phyloP scores from a whole-genome alignment of 805 yeast genomes.

The Candida corydali region DNA sequence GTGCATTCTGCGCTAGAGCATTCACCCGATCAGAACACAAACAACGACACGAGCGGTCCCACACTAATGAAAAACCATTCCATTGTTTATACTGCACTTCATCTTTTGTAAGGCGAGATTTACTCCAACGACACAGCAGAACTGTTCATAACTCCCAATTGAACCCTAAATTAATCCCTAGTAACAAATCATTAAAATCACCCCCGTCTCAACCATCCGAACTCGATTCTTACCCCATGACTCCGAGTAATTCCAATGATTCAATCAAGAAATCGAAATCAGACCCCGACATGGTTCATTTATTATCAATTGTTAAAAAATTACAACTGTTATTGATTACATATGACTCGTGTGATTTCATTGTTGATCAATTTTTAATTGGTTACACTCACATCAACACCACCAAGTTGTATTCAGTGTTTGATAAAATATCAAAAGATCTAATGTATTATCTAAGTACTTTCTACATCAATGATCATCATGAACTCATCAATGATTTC shows the following conservation, averaged over 20 bases:
- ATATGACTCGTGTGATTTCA: conserved; percentile 12
- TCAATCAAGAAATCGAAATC: not conserved
- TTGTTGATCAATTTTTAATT: conserved; percentile 27
- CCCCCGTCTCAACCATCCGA: conserved; percentile 5
- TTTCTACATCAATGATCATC: conserved; percentile 9
- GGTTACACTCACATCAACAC: no score
- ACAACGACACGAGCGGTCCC: conserved; percentile 74
- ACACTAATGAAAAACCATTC: conserved; percentile 77
- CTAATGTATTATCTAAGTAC: conserved; percentile 20
- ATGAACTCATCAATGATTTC: conserved; percentile 14
- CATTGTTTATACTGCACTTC: conserved; percentile 66
- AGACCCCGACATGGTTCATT: conserved; percentile 20
- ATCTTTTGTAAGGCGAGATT: conserved; percentile 73
- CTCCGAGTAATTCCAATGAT: not conserved
- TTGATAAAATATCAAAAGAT: conserved; percentile 18
- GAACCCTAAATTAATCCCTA: conserved; percentile 9
- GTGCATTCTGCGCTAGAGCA: conserved; percentile 76
- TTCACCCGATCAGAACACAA: conserved; percentile 79
- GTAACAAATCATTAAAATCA: conserved; percentile 11
- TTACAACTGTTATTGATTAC: conserved; percentile 14
- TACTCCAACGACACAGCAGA: conserved; percentile 70
- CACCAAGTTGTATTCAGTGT: conserved; percentile 11
- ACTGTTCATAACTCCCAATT: conserved; percentile 59
- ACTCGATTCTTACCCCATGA: not conserved
- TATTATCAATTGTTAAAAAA: conserved; percentile 25